Percentiles rank a stretch among this genome's conserved stretches.
Conservation (phyloP, 768 basidiomycete species). For the Cyathus striatus region DNA sequence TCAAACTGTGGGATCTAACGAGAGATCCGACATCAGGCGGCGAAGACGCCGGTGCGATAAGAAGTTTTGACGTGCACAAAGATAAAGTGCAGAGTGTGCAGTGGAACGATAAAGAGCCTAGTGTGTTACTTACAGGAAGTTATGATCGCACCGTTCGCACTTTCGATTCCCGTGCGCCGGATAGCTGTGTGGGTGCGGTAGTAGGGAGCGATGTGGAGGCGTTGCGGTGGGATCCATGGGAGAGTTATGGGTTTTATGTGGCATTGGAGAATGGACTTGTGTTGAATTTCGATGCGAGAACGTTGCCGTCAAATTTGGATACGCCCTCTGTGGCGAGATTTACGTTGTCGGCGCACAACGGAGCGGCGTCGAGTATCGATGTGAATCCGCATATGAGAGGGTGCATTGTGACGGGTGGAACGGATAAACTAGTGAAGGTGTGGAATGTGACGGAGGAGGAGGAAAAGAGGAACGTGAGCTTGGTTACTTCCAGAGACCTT, state of each 20-base stretch:
- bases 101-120: conserved; percentile 89
- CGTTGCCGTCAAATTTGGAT: conserved; percentile 65
- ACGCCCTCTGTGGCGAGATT: conserved; percentile 69
- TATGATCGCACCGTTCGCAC: conserved; percentile 94
- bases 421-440: conserved; percentile 92
- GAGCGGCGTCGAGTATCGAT: conserved; percentile 83
- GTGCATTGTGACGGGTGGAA: conserved; percentile 89
- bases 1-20: conserved; percentile 95
- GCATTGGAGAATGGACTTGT: conserved; percentile 90
- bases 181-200: conserved; percentile 75
- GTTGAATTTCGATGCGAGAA: conserved; percentile 86
- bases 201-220: conserved; percentile 93
- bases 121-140: conserved; percentile 87
- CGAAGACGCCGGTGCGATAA: conserved; percentile 60
- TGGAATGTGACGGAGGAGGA: conserved; percentile 84
- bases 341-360: conserved; percentile 91
- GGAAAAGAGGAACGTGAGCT: conserved; percentile 70
- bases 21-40: conserved; percentile 48
- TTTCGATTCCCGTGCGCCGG: conserved; percentile 86
- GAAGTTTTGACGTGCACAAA: conserved; percentile 81
- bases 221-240: conserved; percentile 95
- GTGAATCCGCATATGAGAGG: conserved; percentile 88
- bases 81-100: conserved; percentile 96
- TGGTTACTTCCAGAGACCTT: conserved; percentile 84
- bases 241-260: conserved; percentile 82